These are phyloP conservation scores for Aspergillus neoniger DNA, from an alignment of 2,329 filamentous ascomycete genomes.

Conservation along the genomic window DNA sequence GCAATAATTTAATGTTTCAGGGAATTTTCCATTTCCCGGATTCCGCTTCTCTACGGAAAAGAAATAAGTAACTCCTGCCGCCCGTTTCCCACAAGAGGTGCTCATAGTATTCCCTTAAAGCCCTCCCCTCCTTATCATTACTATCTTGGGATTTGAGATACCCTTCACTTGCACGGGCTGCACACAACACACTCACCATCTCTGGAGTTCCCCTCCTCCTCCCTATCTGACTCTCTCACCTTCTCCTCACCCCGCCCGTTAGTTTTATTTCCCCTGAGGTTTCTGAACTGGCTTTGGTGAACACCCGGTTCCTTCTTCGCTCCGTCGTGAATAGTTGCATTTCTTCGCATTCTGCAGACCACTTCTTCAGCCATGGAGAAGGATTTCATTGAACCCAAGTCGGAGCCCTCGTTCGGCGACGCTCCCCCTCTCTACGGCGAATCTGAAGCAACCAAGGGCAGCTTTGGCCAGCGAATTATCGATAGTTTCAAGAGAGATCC, in stretches of 20 bases:
- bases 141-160: not conserved
- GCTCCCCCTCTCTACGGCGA: conserved; percentile 35
- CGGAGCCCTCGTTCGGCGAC: conserved; percentile 27
- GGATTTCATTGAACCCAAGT: conserved; percentile 29
- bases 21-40: not conserved
- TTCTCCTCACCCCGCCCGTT: not conserved
- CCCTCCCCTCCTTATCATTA: not conserved
- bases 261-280: too few relatives aligned
- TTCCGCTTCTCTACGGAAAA: not conserved
- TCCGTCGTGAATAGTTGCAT: not conserved
- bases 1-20: not conserved
- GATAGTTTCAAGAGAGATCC: conserved; percentile 51
- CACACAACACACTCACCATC: not conserved
- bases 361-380: conserved; percentile 34
- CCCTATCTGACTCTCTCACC: not conserved
- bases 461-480: conserved; percentile 33
- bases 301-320: not conserved
- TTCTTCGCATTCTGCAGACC: not conserved
- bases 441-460: conserved; percentile 24
- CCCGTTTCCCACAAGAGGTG: not conserved
- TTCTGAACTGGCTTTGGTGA: not conserved
- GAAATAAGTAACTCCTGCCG: not conserved
- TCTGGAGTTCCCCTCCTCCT: not conserved
- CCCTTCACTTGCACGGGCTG: not conserved
- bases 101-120: not conserved